Evolutionary conservation across 352 stramenopile species (phyloP).

Genomic region (Phytophthora tubulina): DNA sequence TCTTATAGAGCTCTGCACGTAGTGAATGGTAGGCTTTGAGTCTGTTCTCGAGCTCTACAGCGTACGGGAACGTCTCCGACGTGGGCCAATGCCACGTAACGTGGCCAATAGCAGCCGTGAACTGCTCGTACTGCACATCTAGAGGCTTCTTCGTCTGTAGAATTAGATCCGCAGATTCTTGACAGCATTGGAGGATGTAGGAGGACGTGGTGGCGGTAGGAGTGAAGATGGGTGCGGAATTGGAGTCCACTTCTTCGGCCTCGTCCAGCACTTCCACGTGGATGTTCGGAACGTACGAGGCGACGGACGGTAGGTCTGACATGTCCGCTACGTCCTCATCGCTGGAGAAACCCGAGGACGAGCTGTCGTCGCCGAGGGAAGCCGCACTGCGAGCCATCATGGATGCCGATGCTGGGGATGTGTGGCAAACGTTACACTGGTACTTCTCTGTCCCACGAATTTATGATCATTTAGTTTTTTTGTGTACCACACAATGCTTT

Average conservation of each 20-base stretch:
- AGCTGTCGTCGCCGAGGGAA: conserved; percentile 24
- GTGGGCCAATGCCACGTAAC: conserved; percentile 46
- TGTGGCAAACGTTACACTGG: neutral
- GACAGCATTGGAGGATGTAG: conserved; percentile 32
- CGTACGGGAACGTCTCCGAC: conserved; percentile 6
- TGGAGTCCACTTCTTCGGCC: conserved; percentile 10
- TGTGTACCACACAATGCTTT: too few species aligned
- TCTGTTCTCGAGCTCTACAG: conserved; percentile 12
- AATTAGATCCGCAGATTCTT: conserved; percentile 21
- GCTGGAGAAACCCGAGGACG: conserved; percentile 59
- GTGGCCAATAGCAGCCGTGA: conserved; percentile 44
- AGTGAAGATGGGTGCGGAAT: neutral
- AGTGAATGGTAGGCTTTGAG: conserved; percentile 36
- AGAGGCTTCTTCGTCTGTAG: conserved; percentile 12
- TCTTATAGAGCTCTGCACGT: conserved; percentile 45
- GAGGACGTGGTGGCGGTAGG: neutral
- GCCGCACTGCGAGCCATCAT: conserved; percentile 31
- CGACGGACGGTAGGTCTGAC: neutral
- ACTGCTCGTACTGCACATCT: conserved; percentile 50
- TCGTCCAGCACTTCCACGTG: conserved; percentile 49
- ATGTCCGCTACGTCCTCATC: conserved; percentile 45
- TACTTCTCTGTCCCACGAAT: too few species aligned
- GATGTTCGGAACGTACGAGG: conserved; percentile 16
- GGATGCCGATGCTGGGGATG: neutral
- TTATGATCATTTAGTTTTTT: too few species aligned